Conservation (phyloP, 1,139 yeast genomes). For the Taiozyma onychis region DNA sequence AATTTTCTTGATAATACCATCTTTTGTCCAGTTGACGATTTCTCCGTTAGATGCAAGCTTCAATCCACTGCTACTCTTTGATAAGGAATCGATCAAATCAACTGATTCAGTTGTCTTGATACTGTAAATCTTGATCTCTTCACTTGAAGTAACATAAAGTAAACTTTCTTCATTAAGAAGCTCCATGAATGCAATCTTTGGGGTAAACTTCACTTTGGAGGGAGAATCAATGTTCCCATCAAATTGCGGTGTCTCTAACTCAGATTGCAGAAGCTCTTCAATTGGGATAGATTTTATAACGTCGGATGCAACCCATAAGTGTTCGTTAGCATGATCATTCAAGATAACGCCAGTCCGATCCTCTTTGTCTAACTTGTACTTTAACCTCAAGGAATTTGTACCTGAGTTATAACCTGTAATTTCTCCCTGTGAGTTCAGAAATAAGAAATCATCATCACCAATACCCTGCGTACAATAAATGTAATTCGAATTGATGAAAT, state of each 20-base stretch:
- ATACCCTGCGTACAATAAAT: constrained; percentile 26
- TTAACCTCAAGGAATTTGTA: constrained; percentile 12
- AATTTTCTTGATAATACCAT: constrained; percentile 33
- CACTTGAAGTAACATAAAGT: constrained; percentile 30
- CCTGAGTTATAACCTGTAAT: constrained; percentile 22
- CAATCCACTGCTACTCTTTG: constrained; percentile 34
- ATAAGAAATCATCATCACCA: constrained; percentile 28
- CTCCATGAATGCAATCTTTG: constrained; percentile 15
- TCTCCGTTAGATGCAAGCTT: constrained; percentile 28
- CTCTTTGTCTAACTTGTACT: constrained; percentile 8
- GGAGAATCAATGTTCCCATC: constrained; percentile 21
- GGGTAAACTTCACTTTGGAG: constrained; percentile 17
- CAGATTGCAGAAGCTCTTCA: constrained; percentile 2
- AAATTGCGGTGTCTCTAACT: constrained; percentile 3
- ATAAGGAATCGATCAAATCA: constrained; percentile 31
- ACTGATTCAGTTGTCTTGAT: constrained; percentile 12
- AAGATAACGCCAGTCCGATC: constrained; percentile 14
- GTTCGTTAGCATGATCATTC: constrained; percentile 8
- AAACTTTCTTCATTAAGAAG: constrained; percentile 22
- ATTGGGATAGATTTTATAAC: constrained; percentile 2
- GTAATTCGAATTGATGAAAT: constrained; percentile 42
- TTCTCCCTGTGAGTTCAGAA: constrained; percentile 40
- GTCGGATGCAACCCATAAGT: constrained; percentile 18
- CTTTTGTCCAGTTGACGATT: constrained; percentile 35
- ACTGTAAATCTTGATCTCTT: constrained; percentile 29